Conservation (phyloP, 2,329 filamentous ascomycete genomes). For the Cladorrhinum sp. region DNA sequence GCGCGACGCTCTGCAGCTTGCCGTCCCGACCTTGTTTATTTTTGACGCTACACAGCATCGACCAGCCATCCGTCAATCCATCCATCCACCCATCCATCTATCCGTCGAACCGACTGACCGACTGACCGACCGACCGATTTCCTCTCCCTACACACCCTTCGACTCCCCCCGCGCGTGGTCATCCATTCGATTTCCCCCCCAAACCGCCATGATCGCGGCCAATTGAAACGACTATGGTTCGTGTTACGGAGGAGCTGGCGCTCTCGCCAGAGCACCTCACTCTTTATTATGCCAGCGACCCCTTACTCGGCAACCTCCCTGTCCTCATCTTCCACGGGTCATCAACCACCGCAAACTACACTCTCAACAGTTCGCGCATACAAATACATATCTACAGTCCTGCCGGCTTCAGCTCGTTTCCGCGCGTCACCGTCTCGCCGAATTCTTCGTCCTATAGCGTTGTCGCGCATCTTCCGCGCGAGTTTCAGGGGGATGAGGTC, state of each 20-base stretch:
- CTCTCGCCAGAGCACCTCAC: slow-evolving; percentile 77
- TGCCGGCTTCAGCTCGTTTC: slow-evolving; percentile 84
- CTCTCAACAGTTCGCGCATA: slow-evolving; percentile 85
- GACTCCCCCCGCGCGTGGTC: not conserved
- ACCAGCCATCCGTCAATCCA: not conserved
- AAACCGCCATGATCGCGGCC: slow-evolving; percentile 39
- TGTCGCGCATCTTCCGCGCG: slow-evolving; percentile 83
- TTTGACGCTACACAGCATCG: not conserved
- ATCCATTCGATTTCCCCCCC: not conserved
- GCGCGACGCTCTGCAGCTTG: not conserved
- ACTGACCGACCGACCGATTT: not conserved
- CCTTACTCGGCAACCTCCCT: slow-evolving; percentile 74
- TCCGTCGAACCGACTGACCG: not conserved
- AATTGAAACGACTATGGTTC: slow-evolving; percentile 67
- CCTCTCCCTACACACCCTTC: not conserved
- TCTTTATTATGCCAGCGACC: slow-evolving; percentile 87
- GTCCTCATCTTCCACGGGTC: slow-evolving; percentile 90
- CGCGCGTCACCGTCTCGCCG: slow-evolving; percentile 87
- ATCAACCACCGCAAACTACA: slow-evolving; percentile 83
- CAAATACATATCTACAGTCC: slow-evolving; percentile 90
- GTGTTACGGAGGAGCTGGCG: slow-evolving; percentile 72
- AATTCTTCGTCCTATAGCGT: slow-evolving; percentile 88
- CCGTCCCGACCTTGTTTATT: not conserved
- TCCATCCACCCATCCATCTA: not conserved
- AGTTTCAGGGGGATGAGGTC: slow-evolving; percentile 93